Base-by-base conservation (phyloP, 495 filamentous ascomycete genomes). In the Penicillium angulare region DNA sequence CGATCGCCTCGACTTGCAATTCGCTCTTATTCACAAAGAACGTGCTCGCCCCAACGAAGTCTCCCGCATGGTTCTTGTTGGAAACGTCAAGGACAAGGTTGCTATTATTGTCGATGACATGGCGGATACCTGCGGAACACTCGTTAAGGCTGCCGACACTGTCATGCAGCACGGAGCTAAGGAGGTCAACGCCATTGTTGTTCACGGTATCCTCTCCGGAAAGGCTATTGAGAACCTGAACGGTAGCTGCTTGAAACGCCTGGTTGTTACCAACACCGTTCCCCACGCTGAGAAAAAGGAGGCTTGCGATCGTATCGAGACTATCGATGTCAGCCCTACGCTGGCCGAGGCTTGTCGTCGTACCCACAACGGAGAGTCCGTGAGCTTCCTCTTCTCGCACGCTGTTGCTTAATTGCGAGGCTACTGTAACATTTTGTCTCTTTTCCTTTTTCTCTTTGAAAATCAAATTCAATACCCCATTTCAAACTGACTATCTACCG, bases 1-100 rank as follows among this genome's bases (percentile, higher is more conserved):
- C 46, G 95, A 97, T 67, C 86, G 90, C 18, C 83, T 98, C 39
- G 90, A 97, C 63, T 84, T 92, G 45, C 88, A 87, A 56, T 98
- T 98, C 70, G 93, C 93, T n/a, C 84, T 98, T 26, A 98, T 98
- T 64, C 93, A 97, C 83, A 97, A 97, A 74, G 92, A 97, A 72
- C 90, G 93, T 46, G 87, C 92, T 1, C 82, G 91, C 18, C 92
- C 93, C 45, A 97, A 96, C 66, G 93, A 96, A 68, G 92, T 97
- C 54, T 90, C 87, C 17, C 88, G 88, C 59, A 98, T 98, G 93
- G 91, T 95, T 13, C 80, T 90, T 21, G 84, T 85, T 47, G 83
- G 82, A 33, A 81, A 82, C 52, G 80, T 86, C 27, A 71, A 72
- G 38, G 79, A 76, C 67, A 78, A 82, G 57, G 72, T 84, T 47